Evolutionary conservation across 371 early-diverging fungal genomes (phyloP), one percentile per base, ranked within the genome.

Genomic region (Actinomortierella wolfii): DNA sequence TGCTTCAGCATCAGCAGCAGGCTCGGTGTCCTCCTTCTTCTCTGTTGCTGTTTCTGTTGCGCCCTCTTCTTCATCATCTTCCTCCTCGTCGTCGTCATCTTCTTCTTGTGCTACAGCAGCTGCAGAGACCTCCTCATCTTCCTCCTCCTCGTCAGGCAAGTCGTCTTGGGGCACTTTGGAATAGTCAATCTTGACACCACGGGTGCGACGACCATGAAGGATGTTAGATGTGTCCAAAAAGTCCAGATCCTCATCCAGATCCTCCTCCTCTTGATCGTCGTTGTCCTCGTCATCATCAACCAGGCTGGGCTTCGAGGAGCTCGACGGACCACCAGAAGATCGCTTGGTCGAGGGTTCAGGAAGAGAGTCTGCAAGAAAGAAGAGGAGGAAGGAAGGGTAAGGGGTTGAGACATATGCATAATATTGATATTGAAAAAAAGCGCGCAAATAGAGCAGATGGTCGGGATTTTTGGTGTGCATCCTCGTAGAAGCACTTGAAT

Each of bases 111-210:
- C 54, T 8, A 44, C 62, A 13, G 28, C 52, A 11, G 28, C 49
- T 6, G 34, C 34, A 4, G 34, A 34, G 34, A 34, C 51, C 20
- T 51, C 56, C 9, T 76, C 78, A 39, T 78, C 81, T 25, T 80
- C 70, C 39, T 78, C 78, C 18, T 80, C 83, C 50, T 81, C 85
- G 18, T 80, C 85, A 45, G 81, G 80, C 9, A 68, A 57, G 49
- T 59, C 69, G 61, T 90, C 91, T 29, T 80, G 79, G 49, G 88
- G 87, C 57, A 89, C 87, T 65, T 85, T 81, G 17, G 83, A 81
- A 55, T 78, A 91, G 65, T 89, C 89, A 67, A 91, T 84, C 78
- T 83, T 86, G 58, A 78, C 81, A 28, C 91, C 91, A 41, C 91
- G 79, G 15, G 90, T 91, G 50, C 91, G 81, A 61, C 91, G 82